phyloP scores from a whole-genome alignment of 371 early-diverging fungal genomes.

The Mucor plumbeus region DNA sequence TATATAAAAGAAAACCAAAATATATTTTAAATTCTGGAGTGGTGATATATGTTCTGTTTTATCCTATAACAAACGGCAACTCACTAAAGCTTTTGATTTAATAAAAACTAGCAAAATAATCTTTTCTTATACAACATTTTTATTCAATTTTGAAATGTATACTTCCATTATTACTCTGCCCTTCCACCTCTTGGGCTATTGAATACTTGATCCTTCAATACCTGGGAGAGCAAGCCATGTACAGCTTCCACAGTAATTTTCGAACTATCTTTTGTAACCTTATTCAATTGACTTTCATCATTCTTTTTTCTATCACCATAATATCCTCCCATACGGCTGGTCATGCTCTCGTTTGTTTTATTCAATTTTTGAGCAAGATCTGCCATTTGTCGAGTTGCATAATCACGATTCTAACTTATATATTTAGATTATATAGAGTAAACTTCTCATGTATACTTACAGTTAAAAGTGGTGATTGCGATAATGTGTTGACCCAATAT shows the following conservation, averaged over 20 bases:
- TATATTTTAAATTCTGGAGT: too few relatives aligned
- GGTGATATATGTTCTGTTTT: too few relatives aligned
- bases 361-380: constrained; percentile 87
- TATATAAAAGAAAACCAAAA: too few relatives aligned
- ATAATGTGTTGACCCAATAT: constrained; percentile 95
- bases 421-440: not conserved
- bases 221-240: constrained; percentile 83
- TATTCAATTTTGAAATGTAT: too few relatives aligned
- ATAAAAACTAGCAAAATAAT: too few relatives aligned
- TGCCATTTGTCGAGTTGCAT: constrained; percentile 76
- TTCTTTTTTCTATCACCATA: constrained; percentile 68
- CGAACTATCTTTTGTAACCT: constrained; percentile 80
- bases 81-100: too few relatives aligned
- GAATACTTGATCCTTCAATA: constrained; percentile 81
- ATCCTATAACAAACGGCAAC: too few relatives aligned
- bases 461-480: constrained; percentile 88
- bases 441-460: constrained; percentile 47
- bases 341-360: constrained; percentile 71
- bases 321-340: constrained; percentile 58
- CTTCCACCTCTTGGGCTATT: constrained; percentile 41
- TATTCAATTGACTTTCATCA: constrained; percentile 72
- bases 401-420: constrained; percentile 74
- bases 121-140: too few relatives aligned
- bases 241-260: constrained; percentile 81
- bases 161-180: not conserved